phyloP scores from a whole-genome alignment of 2,329 filamentous ascomycete species.

The Fusarium keratoplasticum region DNA sequence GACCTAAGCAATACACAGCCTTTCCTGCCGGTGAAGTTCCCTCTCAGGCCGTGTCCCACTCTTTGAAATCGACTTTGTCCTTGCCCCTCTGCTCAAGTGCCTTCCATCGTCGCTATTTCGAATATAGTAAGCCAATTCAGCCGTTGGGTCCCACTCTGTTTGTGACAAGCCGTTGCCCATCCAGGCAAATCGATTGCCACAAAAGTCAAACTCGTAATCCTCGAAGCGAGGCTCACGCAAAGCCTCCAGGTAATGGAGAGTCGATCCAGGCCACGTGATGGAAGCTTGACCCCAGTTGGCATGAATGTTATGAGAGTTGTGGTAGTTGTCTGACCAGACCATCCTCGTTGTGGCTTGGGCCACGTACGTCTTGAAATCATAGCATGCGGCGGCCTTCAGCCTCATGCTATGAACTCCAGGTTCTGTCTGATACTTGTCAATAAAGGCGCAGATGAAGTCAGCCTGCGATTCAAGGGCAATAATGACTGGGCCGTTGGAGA shows the following conservation, averaged over 20 bases:
- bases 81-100: conserved; percentile 6
- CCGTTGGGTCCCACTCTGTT: conserved; percentile 27
- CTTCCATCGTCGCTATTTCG: conserved; percentile 18
- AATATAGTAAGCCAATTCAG: conserved; percentile 31
- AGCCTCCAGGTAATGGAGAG: conserved; percentile 23
- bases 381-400: conserved; percentile 13
- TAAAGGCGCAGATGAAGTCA: conserved; percentile 25
- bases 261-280: conserved; percentile 27
- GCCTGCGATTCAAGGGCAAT: conserved; percentile 18
- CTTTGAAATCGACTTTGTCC: conserved; percentile 12
- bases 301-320: conserved; percentile 22
- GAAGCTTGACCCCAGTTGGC: conserved; percentile 30
- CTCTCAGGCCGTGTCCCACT: conserved; percentile 11
- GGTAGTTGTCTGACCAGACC: conserved; percentile 29
- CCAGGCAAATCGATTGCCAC: conserved; percentile 16
- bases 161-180: conserved; percentile 19
- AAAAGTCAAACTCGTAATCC: conserved; percentile 20
- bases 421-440: conserved; percentile 31
- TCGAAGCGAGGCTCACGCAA: conserved; percentile 18
- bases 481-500: conserved; percentile 23
- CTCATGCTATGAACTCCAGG: conserved; percentile 11
- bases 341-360: conserved; percentile 21
- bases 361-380: conserved; percentile 26
- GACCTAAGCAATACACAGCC: not conserved
- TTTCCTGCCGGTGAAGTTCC: conserved; percentile 17